Conservation (phyloP, 164 flowering plant species). For the Vitis rotundifolia region DNA sequence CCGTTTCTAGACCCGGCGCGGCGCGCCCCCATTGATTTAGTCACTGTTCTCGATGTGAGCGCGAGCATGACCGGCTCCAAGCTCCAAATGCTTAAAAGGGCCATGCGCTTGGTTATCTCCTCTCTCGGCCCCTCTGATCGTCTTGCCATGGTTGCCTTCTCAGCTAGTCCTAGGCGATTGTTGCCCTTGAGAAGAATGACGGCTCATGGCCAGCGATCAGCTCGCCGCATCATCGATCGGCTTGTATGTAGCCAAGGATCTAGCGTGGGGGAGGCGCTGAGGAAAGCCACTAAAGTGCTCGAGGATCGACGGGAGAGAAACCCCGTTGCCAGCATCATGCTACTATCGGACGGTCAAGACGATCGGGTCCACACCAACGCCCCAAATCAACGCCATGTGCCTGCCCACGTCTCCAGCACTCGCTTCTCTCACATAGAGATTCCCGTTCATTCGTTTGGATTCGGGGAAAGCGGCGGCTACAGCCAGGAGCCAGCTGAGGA, state of each 20-base stretch:
- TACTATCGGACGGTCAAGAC: conserved; percentile 84
- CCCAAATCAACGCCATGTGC: conserved; percentile 22
- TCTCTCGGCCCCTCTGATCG: conserved; percentile 65
- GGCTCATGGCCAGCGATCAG: conserved; percentile 62
- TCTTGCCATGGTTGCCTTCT: conserved; percentile 69
- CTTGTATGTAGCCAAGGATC: conserved; percentile 63
- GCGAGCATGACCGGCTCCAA: conserved; percentile 59
- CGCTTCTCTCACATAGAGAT: conserved; percentile 90
- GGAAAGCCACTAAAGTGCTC: conserved; percentile 75
- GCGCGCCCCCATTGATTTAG: conserved; percentile 70
- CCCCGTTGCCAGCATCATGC: conserved; percentile 81
- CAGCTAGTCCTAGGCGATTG: conserved; percentile 51
- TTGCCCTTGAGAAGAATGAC: conserved; percentile 78
- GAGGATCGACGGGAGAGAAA: conserved; percentile 91
- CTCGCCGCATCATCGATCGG: conserved; percentile 69
- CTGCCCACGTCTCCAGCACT: conserved; percentile 40
- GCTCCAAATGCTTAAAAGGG: conserved; percentile 59
- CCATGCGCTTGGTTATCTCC: conserved; percentile 59
- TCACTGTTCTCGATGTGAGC: conserved; percentile 62
- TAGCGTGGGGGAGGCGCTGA: conserved; percentile 67
- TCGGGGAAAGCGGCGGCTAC: conserved; percentile 36
- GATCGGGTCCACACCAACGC: conserved; percentile 25
- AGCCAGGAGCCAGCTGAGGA: conserved; percentile 64
- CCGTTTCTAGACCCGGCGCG: conserved; percentile 30
- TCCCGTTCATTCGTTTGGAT: conserved; percentile 65